Base-by-base conservation (phyloP, 805 yeast species). In the Kluyveromyces dobzhanskii region DNA sequence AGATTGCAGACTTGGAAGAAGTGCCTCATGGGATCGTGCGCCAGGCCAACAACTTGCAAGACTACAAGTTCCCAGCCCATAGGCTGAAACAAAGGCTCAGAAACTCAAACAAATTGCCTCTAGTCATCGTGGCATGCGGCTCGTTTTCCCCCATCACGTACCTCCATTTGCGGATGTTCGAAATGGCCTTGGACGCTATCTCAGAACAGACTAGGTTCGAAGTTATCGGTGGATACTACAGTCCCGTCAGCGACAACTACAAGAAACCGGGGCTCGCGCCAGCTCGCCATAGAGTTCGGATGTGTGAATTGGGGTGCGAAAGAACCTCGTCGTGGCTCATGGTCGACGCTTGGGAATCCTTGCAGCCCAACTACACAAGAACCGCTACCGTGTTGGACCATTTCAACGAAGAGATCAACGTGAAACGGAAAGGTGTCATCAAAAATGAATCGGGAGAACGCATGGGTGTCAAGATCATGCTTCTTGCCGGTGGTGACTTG, bases 301-400 rank as follows among this genome's bases (percentile, higher is more conserved):
- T 92, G 98, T 87, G 98, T 63, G 98, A 92, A 59, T 70, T 92
- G 55, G 97, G 97, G 0, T 88, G 98, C 62, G 98, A 92, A 57
- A 72, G 98, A 53, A 92, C 98, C 0, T 79, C 92, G 3, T 79
- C 90, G 19, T 92, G 98, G 98, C 70, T 92, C 29, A 92, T 92
- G 98, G 98, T 92, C 21, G 98, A 92, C 60, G 97, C 97, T 1
- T 92, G 98, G 98, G 98, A 92, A 65, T 81, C 94, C 3, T 68
- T 92, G 44, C 98, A 92, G 62, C 84, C 85, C 1, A 72, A 78
- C 33, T 92, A 92, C 60, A 86, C 95, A 19, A 73, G 98, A 49
- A 92, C 98, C 0, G 97, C 97, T 2, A 73, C 86, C 39, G 98
- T 92, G 4, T 70, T 92, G 55, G 98, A 92, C 59, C 98, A 92